Percentiles rank a stretch among this genome's conserved stretches.
Conservation (phyloP, 371 early-diverging fungal genomes). For the Mucor racemosus region DNA sequence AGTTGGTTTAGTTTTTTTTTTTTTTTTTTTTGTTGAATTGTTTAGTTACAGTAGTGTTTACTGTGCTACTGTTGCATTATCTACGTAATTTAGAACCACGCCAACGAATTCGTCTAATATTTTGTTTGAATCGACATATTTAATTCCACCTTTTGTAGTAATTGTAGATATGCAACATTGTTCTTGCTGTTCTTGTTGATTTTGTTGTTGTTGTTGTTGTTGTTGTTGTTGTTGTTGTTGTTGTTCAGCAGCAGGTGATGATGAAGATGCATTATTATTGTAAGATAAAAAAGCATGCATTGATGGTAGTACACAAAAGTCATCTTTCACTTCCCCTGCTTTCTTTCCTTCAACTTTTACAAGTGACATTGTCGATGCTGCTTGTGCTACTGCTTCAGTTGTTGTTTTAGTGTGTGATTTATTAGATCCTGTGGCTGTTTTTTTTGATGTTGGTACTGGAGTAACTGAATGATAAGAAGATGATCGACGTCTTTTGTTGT, state of each 20-base stretch:
- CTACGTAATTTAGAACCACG: slow-evolving; percentile 37
- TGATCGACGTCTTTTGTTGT: slow-evolving; percentile 1
- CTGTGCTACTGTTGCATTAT: slow-evolving; percentile 27
- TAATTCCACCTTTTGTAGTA: slow-evolving; percentile 32
- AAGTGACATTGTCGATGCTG: neutral
- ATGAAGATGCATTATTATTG: slow-evolving; percentile 17
- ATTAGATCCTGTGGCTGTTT: neutral
- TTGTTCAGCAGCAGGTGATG: slow-evolving; percentile 6
- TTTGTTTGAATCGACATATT: slow-evolving; percentile 34
- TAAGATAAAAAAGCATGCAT: slow-evolving; percentile 34
- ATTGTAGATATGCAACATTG: slow-evolving; percentile 23
- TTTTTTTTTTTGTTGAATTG: neutral
- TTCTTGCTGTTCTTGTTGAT: slow-evolving; percentile 19
- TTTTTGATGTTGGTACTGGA: neutral
- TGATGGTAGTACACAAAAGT: slow-evolving; percentile 30
- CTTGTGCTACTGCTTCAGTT: neutral
- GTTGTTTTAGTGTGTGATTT: neutral
- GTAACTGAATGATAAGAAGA: neutral
- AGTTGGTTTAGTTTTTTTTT: too few relatives aligned
- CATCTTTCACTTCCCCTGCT: slow-evolving; percentile 11
- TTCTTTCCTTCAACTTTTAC: slow-evolving; percentile 8
- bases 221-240: slow-evolving; percentile 5
- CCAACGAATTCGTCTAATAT: slow-evolving; percentile 41
- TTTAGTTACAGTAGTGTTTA: slow-evolving; percentile 5
- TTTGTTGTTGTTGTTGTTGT: neutral